These are phyloP conservation scores for Jimgerdemannia lactiflua DNA, from an alignment of 192 early-diverging fungal genomes.

Conservation along the genomic window DNA sequence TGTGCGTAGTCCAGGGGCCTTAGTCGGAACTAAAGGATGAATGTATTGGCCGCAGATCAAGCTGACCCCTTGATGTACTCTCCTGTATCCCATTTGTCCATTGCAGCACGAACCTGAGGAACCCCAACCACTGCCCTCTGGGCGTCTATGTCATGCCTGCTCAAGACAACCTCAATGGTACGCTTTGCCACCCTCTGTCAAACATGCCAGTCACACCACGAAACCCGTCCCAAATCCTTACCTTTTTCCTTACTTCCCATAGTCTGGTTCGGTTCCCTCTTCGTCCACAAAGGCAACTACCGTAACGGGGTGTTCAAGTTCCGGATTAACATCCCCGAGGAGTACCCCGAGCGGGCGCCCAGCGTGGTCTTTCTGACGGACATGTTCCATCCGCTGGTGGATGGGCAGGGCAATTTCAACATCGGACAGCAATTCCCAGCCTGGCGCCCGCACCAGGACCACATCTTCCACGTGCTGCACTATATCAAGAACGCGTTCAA, in stretches of 20 bases:
- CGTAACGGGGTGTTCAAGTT: slow-evolving; percentile 89
- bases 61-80: not conserved
- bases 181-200: not conserved
- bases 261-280: slow-evolving; percentile 86
- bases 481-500: slow-evolving; percentile 88
- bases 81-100: not conserved
- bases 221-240: not conserved
- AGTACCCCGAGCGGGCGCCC: slow-evolving; percentile 75
- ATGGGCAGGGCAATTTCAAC: slow-evolving; percentile 61
- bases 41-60: slow-evolving; percentile 56
- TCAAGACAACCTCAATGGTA: slow-evolving; percentile 61
- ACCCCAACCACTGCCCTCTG: slow-evolving; percentile 77
- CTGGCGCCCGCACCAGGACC: slow-evolving; percentile 82
- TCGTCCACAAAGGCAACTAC: slow-evolving; percentile 90
- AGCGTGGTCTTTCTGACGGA: slow-evolving; percentile 69
- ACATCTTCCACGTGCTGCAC: slow-evolving; percentile 81
- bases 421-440: slow-evolving; percentile 76
- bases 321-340: slow-evolving; percentile 69
- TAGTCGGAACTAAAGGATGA: slow-evolving; percentile 61
- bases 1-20: slow-evolving; percentile 43
- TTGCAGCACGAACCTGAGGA: slow-evolving; percentile 66
- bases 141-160: slow-evolving; percentile 88
- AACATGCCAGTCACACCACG: too few species aligned
- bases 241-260: not conserved
- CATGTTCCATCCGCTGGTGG: slow-evolving; percentile 85